Percentiles rank a stretch among this genome's conserved stretches.
These are phyloP conservation scores for Thymus quinquecostatus DNA, from an alignment of 257 asterid species.

Conservation along the genomic window DNA sequence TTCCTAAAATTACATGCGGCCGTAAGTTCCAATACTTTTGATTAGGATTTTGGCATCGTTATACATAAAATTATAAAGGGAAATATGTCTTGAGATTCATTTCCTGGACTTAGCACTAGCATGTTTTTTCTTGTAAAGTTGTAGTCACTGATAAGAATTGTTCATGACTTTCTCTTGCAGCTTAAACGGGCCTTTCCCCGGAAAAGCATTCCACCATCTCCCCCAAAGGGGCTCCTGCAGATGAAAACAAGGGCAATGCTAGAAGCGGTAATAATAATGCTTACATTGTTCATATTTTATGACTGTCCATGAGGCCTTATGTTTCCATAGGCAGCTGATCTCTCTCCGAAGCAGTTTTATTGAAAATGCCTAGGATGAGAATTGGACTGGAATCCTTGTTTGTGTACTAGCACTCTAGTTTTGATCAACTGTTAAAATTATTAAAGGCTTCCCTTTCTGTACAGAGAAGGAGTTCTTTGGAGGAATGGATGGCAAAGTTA, in stretches of 20 bases:
- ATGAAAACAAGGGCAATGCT: conserved; percentile 84
- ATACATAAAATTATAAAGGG: conserved; percentile 6
- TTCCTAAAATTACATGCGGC: conserved; percentile 89
- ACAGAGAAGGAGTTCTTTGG: conserved; percentile 90
- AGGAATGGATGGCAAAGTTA: conserved; percentile 89
- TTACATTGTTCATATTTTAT: not conserved
- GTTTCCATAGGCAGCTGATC: conserved; percentile 25
- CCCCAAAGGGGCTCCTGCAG: conserved; percentile 86
- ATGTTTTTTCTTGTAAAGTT: conserved; percentile 24
- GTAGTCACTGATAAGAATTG: conserved; percentile 23
- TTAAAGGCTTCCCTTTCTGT: conserved; percentile 35
- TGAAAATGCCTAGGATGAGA: conserved; percentile 6
- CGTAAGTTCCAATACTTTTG: conserved; percentile 55
- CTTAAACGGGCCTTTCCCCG: conserved; percentile 74
- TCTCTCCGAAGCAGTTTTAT: conserved; percentile 17
- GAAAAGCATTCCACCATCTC: conserved; percentile 79
- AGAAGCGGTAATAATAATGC: conserved; percentile 71
- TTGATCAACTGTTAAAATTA: conserved; percentile 21
- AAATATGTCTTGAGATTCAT: conserved; percentile 15
- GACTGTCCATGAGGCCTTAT: conserved; percentile 9
- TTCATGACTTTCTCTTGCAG: conserved; percentile 50
- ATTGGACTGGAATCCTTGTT: conserved; percentile 20
- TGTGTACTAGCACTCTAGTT: conserved; percentile 21
- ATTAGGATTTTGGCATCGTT: conserved; percentile 17
- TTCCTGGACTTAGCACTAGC: conserved; percentile 27